Conservation (phyloP, 148 eudicot genomes). For the Euryodendron excelsum region DNA sequence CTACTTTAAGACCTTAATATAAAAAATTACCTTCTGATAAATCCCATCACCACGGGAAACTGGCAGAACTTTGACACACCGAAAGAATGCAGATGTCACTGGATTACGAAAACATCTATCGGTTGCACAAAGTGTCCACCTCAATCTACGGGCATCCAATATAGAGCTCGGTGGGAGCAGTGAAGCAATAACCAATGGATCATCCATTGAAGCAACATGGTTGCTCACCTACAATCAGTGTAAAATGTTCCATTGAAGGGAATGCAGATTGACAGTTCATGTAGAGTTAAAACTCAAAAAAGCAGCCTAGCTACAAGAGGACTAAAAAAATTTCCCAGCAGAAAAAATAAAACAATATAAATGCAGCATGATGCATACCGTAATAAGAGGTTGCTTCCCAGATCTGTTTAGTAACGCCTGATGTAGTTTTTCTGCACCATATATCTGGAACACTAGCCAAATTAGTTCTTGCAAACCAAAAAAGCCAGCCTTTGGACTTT, state of each 20-base stretch:
- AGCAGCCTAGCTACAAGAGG: background rate
- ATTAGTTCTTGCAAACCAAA: background rate
- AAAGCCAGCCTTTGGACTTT: background rate
- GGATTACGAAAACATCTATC: conserved; percentile 88
- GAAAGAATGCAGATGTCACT: conserved; percentile 84
- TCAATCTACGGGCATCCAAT: conserved; percentile 71
- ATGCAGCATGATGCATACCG: conserved; percentile 42
- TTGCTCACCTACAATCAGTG: conserved; percentile 72
- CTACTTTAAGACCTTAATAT: background rate
- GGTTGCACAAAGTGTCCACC: conserved; percentile 94
- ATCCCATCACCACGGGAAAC: conserved; percentile 93
- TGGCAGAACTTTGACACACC: conserved; percentile 80
- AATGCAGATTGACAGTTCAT: background rate
- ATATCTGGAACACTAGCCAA: conserved; percentile 46
- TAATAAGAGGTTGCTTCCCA: conserved; percentile 64
- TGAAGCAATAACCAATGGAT: conserved; percentile 82
- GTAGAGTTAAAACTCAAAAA: background rate
- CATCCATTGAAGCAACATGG: conserved; percentile 94
- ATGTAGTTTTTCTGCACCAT: conserved; percentile 83
- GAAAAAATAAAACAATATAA: background rate
- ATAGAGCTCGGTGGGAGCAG: conserved; percentile 71
- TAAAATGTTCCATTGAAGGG: background rate
- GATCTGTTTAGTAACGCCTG: conserved; percentile 56
- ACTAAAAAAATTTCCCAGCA: background rate
- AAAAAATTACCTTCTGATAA: conserved; percentile 73